Percentiles rank a stretch among this genome's conserved stretches.
Conservation (phyloP, 805 yeast species). For the Saccharomycopsis fermentans region DNA sequence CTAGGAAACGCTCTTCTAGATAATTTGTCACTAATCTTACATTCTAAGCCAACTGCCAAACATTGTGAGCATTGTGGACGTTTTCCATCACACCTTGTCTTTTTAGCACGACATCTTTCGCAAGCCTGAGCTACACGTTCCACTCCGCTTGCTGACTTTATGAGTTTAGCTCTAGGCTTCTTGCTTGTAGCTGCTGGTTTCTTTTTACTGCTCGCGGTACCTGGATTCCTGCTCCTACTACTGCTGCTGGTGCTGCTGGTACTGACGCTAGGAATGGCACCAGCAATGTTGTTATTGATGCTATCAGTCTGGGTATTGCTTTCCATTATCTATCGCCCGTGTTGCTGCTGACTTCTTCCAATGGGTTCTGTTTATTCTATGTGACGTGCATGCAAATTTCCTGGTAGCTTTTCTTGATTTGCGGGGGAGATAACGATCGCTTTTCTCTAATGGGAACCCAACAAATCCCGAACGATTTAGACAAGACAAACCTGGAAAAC, state of each 20-base stretch:
- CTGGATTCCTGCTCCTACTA: not conserved
- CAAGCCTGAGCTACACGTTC: slow-evolving; percentile 85
- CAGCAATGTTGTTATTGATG: not conserved
- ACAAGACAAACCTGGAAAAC: not conserved
- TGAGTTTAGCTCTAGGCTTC: slow-evolving; percentile 32
- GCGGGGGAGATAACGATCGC: not conserved
- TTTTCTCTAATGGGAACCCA: too few species aligned
- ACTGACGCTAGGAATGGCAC: too few species aligned
- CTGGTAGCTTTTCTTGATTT: not conserved
- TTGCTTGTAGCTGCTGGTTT: slow-evolving; percentile 3
- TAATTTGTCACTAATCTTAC: slow-evolving; percentile 80
- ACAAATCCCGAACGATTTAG: too few species aligned
- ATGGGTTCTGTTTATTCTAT: too few species aligned
- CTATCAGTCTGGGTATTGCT: not conserved
- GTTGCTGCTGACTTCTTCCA: not conserved
- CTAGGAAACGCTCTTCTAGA: slow-evolving; percentile 81
- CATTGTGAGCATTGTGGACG: slow-evolving; percentile 74
- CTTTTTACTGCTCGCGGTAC: not conserved
- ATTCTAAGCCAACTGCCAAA: slow-evolving; percentile 74
- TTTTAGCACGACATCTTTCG: slow-evolving; percentile 77
- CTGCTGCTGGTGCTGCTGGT: not conserved
- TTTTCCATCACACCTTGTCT: slow-evolving; percentile 69
- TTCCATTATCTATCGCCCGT: not conserved
- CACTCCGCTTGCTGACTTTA: slow-evolving; percentile 56
- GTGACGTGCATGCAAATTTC: not conserved